Evolutionary conservation across 225 moss, liverwort and hornwort genomes (phyloP).

Genomic region (Thuidium tamariscinum): DNA sequence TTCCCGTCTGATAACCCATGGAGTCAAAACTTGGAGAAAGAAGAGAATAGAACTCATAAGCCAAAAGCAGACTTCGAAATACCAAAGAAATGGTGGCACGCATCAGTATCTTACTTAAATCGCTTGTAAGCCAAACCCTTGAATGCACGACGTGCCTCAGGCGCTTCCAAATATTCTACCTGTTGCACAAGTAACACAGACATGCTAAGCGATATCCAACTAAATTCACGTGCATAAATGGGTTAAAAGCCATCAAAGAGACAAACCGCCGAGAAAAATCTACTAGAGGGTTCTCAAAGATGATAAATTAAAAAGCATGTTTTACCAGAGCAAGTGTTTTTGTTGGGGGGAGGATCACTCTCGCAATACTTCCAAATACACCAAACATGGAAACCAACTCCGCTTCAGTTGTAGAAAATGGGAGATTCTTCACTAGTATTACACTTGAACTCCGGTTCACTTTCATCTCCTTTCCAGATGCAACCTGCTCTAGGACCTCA

Average conservation of each 20-base stretch:
- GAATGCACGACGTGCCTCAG: slow-evolving; percentile 81
- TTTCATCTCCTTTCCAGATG: slow-evolving; percentile 61
- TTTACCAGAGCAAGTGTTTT: slow-evolving; percentile 90
- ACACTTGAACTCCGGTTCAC: slow-evolving; percentile 70
- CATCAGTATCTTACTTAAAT: slow-evolving; percentile 51
- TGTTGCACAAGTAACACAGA: slow-evolving; percentile 12
- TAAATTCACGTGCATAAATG: neutral
- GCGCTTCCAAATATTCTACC: slow-evolving; percentile 90
- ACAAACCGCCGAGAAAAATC: neutral
- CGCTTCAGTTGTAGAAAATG: slow-evolving; percentile 70
- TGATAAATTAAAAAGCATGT: neutral
- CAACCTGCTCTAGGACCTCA: slow-evolving; percentile 71
- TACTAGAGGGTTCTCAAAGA: neutral
- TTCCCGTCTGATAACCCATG: neutral
- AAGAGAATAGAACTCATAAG: neutral
- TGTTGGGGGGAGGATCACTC: slow-evolving; percentile 77
- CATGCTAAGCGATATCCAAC: neutral
- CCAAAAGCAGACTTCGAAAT: neutral
- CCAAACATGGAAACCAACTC: slow-evolving; percentile 81
- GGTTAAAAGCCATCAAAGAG: neutral
- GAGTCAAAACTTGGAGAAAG: neutral
- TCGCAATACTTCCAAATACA: slow-evolving; percentile 60
- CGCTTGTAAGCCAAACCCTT: slow-evolving; percentile 88
- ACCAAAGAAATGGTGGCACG: neutral
- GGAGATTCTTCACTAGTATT: slow-evolving; percentile 89